Base-by-base conservation (phyloP, 345 rosid species). In the Clarkia xantiana region DNA sequence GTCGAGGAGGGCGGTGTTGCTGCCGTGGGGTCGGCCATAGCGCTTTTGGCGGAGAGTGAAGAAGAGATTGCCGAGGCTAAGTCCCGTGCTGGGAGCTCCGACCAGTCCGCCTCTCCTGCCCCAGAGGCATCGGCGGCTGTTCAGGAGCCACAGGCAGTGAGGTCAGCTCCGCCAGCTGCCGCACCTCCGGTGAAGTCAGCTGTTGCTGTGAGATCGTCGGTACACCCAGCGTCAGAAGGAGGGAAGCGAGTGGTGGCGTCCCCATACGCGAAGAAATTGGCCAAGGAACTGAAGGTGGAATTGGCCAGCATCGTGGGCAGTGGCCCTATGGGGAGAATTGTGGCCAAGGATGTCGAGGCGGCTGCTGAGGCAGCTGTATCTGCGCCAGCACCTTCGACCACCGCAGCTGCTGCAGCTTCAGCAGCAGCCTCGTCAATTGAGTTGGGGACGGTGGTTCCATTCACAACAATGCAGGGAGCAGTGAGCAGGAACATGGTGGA, bases 1-100 rank as follows among this genome's bases (percentile, higher is more conserved):
- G 94, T 85, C 16, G 94, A 89, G 23, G 97, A 89, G 62, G 95
- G 90, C 1, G 90, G 83, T 20, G 80, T 80, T 18, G 97, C 97
- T 42, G 67, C 90, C 15, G 94, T 89, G 11, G 97, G 95, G 43
- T 82, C 97, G 16, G 94, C 94, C 22, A 89, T 89, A 41, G 97
- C 90, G 11, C 66, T 85, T 12, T 48, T 89, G 13, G 95, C 95
- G 44, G 94, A 89, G 58, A 51, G 82, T 0, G 73, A 75, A 60
- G 81, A 70, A 1, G 95, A 89, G 65, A 85, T 89, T 51, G 59
- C 76, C 38, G 72, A 66, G 49, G 97, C 97, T 51, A 77, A 58
- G 46, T 65, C 85, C 42, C 77, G 84, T 60, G 90, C 82, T 15
- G 47, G 62, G 15, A 62, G 77, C 13, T 29, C 36, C 5, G 49